phyloP scores from a whole-genome alignment of 2,329 filamentous ascomycete genomes.

The Scorias spongiosa region DNA sequence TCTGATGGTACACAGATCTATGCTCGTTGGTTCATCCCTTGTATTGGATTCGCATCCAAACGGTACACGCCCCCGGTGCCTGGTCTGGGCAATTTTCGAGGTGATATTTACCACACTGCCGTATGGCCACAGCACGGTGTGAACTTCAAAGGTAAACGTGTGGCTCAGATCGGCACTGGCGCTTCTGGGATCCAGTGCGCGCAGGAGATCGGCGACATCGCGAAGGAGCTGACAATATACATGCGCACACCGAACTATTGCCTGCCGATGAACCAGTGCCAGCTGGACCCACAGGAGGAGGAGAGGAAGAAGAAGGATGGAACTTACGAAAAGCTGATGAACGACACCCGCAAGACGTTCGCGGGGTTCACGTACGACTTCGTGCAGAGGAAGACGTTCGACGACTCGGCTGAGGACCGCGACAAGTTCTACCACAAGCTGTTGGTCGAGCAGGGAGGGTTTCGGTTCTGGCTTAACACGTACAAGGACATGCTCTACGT shows the following conservation, averaged over 20 bases:
- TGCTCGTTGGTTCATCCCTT: slow-evolving; percentile 38
- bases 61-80: slow-evolving; percentile 44
- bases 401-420: slow-evolving; percentile 35
- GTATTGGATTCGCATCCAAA: slow-evolving; percentile 43
- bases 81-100: slow-evolving; percentile 45
- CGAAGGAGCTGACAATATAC: slow-evolving; percentile 36
- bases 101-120: slow-evolving; percentile 37
- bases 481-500: slow-evolving; percentile 24
- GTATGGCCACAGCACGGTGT: slow-evolving; percentile 39
- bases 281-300: slow-evolving; percentile 26
- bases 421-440: slow-evolving; percentile 24
- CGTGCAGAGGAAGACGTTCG: slow-evolving; percentile 30
- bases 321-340: slow-evolving; percentile 21
- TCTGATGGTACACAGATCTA: slow-evolving; percentile 36
- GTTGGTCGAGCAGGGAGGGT: slow-evolving; percentile 24
- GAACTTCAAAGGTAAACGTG: slow-evolving; percentile 40
- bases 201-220: slow-evolving; percentile 41
- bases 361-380: slow-evolving; percentile 44
- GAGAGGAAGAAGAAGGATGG: background rate
- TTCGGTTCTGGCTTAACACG: slow-evolving; percentile 22
- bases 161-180: slow-evolving; percentile 49
- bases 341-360: slow-evolving; percentile 24
- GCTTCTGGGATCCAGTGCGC: slow-evolving; percentile 48
- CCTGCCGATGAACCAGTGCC: slow-evolving; percentile 41
- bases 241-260: slow-evolving; percentile 44